These are phyloP conservation scores for Catunica adiposa DNA, from an alignment of 2,329 filamentous ascomycete species.

Conservation along the genomic window DNA sequence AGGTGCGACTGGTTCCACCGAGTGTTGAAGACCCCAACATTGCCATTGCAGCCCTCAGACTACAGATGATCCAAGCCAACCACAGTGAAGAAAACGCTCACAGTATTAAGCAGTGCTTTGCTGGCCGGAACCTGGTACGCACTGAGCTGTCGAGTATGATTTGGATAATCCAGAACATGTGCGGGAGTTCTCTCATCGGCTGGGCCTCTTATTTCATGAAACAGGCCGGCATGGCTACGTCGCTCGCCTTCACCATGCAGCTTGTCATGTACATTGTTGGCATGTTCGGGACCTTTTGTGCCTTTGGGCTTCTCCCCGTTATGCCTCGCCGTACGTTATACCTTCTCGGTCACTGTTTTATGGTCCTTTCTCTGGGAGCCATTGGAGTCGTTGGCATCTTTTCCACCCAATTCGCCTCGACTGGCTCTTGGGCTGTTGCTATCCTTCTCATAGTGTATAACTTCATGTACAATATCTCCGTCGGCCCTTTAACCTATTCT, in stretches of 20 bases:
- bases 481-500: conserved; percentile 22
- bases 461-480: conserved; percentile 20
- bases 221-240: conserved; percentile 20
- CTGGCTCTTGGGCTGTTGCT: conserved; percentile 16
- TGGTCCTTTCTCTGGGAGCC: conserved; percentile 23
- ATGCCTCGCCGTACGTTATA: conserved; percentile 27
- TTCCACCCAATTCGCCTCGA: conserved; percentile 23
- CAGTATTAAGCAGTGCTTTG: conserved; percentile 28
- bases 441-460: conserved; percentile 19
- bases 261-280: conserved; percentile 22
- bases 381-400: conserved; percentile 26
- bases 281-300: conserved; percentile 26
- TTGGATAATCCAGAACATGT: conserved; percentile 20
- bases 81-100: conserved; percentile 17
- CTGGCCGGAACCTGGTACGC: conserved; percentile 24
- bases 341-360: conserved; percentile 24
- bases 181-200: conserved; percentile 20
- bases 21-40: conserved; percentile 18
- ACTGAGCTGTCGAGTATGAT: conserved; percentile 23
- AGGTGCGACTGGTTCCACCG: conserved; percentile 18
- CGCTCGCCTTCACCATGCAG: conserved; percentile 18
- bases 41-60: conserved; percentile 15
- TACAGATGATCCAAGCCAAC: conserved; percentile 10
- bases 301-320: conserved; percentile 23
- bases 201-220: conserved; percentile 25